phyloP scores from a whole-genome alignment of 805 yeast species.

The Saturnispora serradocipensis region DNA sequence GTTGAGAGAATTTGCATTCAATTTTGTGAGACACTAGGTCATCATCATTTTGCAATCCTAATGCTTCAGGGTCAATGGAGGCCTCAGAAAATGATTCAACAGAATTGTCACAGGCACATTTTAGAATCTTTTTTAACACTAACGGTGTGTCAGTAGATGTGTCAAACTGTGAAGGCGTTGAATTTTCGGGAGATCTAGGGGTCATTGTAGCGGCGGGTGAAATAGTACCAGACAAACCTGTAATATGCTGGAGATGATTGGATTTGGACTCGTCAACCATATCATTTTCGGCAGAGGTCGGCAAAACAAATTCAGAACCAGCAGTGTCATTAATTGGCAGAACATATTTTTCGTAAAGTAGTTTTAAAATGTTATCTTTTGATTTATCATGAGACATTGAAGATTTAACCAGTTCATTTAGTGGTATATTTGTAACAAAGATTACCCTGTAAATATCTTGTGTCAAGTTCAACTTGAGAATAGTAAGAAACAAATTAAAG shows the following conservation, averaged over 20 bases:
- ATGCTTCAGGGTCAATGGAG: constrained; percentile 19
- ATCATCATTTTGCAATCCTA: constrained; percentile 9
- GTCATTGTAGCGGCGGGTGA: constrained; percentile 8
- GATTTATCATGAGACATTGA: constrained; percentile 18
- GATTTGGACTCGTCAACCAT: constrained; percentile 3
- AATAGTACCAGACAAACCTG: constrained; percentile 3
- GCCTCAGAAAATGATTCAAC: constrained; percentile 13
- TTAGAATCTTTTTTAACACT: constrained; percentile 12
- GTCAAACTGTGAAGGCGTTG: constrained; percentile 3
- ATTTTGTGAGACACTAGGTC: constrained; percentile 3
- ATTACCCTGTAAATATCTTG: constrained; percentile 21
- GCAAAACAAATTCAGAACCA: constrained; percentile 23
- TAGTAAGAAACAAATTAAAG: constrained; percentile 20
- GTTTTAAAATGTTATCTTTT: constrained; percentile 16
- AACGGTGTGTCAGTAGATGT: background rate
- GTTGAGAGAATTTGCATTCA: constrained; percentile 22
- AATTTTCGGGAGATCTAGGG: background rate
- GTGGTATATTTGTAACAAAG: constrained; percentile 15
- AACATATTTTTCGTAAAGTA: constrained; percentile 23
- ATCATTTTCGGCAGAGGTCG: constrained; percentile 10
- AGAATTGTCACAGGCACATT: constrained; percentile 17
- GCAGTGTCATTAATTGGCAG: constrained; percentile 24
- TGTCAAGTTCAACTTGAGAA: constrained; percentile 19
- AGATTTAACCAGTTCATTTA: constrained; percentile 18
- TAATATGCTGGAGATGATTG: background rate